Evolutionary conservation across 345 rosid genomes (phyloP).

Genomic region (Leavenworthia alabamica): DNA sequence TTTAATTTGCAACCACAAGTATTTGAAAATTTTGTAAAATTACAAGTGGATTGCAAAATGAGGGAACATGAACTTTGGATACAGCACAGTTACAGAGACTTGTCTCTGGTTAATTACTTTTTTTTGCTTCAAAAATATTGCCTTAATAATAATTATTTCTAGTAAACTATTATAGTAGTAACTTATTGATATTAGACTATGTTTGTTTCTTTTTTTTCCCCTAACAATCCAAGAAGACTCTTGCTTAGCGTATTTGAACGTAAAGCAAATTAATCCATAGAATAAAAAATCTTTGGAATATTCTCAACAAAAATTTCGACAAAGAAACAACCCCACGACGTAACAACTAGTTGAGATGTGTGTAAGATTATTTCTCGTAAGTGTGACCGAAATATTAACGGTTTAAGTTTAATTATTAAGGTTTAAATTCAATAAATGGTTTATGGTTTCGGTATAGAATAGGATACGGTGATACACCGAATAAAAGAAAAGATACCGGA

Average conservation of each 20-base stretch:
- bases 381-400: too few species aligned
- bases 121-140: neutral
- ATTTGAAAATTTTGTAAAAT: neutral
- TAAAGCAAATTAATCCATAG: neutral
- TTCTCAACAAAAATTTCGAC: neutral
- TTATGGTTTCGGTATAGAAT: too few species aligned
- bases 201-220: neutral
- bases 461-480: too few species aligned
- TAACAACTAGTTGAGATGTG: constrained; percentile 4
- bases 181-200: neutral
- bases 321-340: neutral
- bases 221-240: neutral
- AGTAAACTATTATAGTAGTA: neutral
- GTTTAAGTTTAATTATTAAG: too few species aligned
- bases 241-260: neutral
- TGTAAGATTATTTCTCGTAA: too few species aligned
- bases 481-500: too few species aligned
- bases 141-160: neutral
- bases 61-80: constrained; percentile 26
- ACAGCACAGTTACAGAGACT: neutral
- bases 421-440: too few species aligned
- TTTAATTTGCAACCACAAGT: neutral
- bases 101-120: neutral
- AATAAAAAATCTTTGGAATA: neutral
- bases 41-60: constrained; percentile 3